Percentiles rank a stretch among this genome's conserved stretches.
These are phyloP conservation scores for Colletotrichum trifolii DNA, from an alignment of 2,329 filamentous ascomycete species.

Conservation along the genomic window DNA sequence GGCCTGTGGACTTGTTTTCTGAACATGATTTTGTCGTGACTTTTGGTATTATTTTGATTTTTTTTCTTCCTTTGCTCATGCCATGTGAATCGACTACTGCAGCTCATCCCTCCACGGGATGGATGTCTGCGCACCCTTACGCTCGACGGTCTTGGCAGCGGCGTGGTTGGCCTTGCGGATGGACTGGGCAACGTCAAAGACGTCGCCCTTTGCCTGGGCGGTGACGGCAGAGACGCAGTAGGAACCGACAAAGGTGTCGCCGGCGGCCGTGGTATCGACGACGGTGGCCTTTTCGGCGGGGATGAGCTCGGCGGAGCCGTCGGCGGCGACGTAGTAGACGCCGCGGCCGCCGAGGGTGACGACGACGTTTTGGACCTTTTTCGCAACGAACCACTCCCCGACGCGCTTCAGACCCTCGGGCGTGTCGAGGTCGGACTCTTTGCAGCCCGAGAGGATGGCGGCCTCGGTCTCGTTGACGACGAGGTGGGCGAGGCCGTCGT, in stretches of 20 bases:
- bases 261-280: slow-evolving; percentile 92
- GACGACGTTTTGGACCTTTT: slow-evolving; percentile 81
- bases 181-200: slow-evolving; percentile 68
- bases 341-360: slow-evolving; percentile 87
- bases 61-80: slow-evolving; percentile 10
- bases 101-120: slow-evolving; percentile 58
- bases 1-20: slow-evolving; percentile 1
- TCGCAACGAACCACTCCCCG: slow-evolving; percentile 69
- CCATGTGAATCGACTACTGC: background rate
- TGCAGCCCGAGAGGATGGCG: slow-evolving; percentile 72
- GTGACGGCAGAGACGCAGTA: slow-evolving; percentile 81
- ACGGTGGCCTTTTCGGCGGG: slow-evolving; percentile 77
- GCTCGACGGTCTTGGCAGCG: slow-evolving; percentile 54
- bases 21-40: slow-evolving; percentile 2
- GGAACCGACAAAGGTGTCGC: slow-evolving; percentile 92
- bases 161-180: slow-evolving; percentile 63
- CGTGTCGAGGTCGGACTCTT: slow-evolving; percentile 60
- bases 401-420: slow-evolving; percentile 58
- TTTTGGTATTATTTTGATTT: slow-evolving; percentile 6
- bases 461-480: slow-evolving; percentile 94
- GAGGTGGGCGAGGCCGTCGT: slow-evolving; percentile 77
- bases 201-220: slow-evolving; percentile 40
- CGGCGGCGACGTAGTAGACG: slow-evolving; percentile 71
- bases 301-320: slow-evolving; percentile 59
- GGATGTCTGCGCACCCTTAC: slow-evolving; percentile 55